Conservation (phyloP, 768 basidiomycete genomes). For the Russula vinacea region DNA sequence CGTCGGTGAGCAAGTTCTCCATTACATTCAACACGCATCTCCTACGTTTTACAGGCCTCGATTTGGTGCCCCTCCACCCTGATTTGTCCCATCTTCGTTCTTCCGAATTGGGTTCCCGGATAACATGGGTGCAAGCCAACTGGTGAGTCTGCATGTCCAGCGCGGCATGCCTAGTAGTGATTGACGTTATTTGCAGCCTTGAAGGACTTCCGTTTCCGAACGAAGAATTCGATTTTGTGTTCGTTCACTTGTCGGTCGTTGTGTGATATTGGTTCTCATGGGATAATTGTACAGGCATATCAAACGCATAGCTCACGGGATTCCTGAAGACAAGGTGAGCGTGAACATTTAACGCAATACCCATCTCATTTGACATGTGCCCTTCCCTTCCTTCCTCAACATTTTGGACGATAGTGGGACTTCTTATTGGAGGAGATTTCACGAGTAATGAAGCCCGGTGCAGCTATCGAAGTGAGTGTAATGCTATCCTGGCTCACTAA, state of each 20-base stretch:
- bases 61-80: conserved; percentile 70
- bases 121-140: conserved; percentile 71
- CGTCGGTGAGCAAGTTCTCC: conserved; percentile 48
- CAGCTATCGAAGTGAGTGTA: conserved; percentile 57
- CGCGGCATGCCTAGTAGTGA: conserved; percentile 6
- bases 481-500: not conserved
- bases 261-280: not conserved
- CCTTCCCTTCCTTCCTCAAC: not conserved
- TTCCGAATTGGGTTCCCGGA: conserved; percentile 52
- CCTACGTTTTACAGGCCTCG: conserved; percentile 48
- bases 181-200: conserved; percentile 43
- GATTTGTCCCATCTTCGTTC: conserved; percentile 60
- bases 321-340: conserved; percentile 70
- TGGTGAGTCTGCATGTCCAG: conserved; percentile 48
- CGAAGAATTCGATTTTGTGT: conserved; percentile 79
- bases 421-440: conserved; percentile 61
- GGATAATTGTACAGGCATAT: conserved; percentile 50
- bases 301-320: conserved; percentile 67
- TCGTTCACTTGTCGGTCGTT: conserved; percentile 34
- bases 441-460: conserved; percentile 71
- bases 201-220: conserved; percentile 66
- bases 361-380: not conserved
- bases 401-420: conserved; percentile 53
- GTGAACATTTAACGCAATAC: not conserved
- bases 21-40: not conserved